Conservation (phyloP, 2,329 filamentous ascomycete species). For the Colletotrichum filicis region DNA sequence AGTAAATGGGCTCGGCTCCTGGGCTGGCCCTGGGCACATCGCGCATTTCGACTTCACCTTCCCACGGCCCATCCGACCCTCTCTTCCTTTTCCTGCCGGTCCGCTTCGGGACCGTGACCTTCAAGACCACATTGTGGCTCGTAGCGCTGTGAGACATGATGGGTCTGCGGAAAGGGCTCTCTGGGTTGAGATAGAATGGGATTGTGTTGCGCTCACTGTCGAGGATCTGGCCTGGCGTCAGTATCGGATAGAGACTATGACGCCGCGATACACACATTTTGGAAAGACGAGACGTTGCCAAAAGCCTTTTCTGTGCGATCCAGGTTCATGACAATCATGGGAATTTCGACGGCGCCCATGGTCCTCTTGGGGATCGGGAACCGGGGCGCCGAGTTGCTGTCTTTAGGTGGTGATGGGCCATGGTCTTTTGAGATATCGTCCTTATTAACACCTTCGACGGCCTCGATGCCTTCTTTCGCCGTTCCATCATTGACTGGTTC, state of each 20-base stretch:
- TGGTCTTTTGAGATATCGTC: neutral
- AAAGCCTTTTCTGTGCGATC: constrained; percentile 55
- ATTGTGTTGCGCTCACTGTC: constrained; percentile 62
- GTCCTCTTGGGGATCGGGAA: constrained; percentile 48
- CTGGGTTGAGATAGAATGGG: constrained; percentile 81
- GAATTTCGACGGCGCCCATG: constrained; percentile 55
- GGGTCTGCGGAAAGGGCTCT: constrained; percentile 82
- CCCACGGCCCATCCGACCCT: constrained; percentile 76
- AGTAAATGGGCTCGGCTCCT: constrained; percentile 47
- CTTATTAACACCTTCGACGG: too few species aligned
- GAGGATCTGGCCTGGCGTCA: constrained; percentile 50
- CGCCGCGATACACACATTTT: constrained; percentile 46
- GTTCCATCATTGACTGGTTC: neutral
- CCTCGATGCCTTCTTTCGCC: neutral
- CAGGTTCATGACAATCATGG: constrained; percentile 55
- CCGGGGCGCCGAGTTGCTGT: constrained; percentile 33
- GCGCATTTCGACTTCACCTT: constrained; percentile 52
- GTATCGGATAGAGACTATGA: neutral
- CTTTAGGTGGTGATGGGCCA: neutral
- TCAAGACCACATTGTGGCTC: constrained; percentile 87
- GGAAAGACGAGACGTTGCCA: constrained; percentile 50
- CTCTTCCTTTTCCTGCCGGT: constrained; percentile 89
- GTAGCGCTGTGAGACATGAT: constrained; percentile 79
- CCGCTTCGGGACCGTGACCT: constrained; percentile 85
- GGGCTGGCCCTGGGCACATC: constrained; percentile 33